phyloP scores from a whole-genome alignment of 2,329 filamentous ascomycete genomes.

The Botrytis fragariae region DNA sequence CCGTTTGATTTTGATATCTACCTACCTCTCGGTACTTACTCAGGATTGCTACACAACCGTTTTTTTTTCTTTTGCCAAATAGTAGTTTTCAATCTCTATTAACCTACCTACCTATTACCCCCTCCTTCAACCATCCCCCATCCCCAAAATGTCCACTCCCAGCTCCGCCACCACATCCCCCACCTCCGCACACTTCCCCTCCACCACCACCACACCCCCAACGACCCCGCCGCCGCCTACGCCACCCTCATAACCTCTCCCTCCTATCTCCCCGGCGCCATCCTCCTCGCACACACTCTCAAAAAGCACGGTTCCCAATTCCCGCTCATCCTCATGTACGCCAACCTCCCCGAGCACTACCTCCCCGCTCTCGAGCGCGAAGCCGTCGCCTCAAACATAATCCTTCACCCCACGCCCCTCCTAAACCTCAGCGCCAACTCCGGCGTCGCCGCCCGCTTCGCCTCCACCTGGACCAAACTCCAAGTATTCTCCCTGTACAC shows the following conservation, averaged over 20 bases:
- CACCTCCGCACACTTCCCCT: neutral
- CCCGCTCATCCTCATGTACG: slow-evolving; percentile 61
- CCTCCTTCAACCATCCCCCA: neutral
- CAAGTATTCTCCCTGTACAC: slow-evolving; percentile 62
- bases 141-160: neutral
- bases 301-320: slow-evolving; percentile 62
- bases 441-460: slow-evolving; percentile 69
- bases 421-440: neutral
- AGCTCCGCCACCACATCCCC: neutral
- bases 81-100: neutral
- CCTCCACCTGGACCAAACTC: slow-evolving; percentile 86
- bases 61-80: neutral
- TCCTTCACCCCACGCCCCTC: neutral
- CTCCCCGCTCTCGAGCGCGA: neutral
- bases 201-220: neutral
- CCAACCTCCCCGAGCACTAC: slow-evolving; percentile 53
- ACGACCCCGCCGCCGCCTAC: slow-evolving; percentile 6
- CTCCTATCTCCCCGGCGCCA: slow-evolving; percentile 72
- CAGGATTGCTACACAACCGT: neutral
- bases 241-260: slow-evolving; percentile 74
- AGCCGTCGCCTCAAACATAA: neutral
- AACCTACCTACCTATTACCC: neutral
- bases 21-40: neutral
- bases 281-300: slow-evolving; percentile 75
- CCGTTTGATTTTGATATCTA: no score